Evolutionary conservation across 1,284 basidiomycete species (phyloP), one percentile per base, ranked within the genome.

Genomic region (Ustilago crameri): DNA sequence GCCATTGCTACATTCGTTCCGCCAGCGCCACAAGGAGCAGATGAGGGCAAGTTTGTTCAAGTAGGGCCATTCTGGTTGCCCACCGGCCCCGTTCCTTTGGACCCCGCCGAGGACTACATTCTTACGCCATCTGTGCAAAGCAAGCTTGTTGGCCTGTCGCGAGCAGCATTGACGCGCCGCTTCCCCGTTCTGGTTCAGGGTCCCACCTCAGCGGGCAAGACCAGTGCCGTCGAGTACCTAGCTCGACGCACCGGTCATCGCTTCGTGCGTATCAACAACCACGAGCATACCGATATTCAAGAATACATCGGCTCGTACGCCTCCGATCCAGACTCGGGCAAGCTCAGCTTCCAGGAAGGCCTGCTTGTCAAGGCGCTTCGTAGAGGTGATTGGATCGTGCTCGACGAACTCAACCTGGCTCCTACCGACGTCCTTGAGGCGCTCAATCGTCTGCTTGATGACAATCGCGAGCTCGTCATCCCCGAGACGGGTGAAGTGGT

Each of bases 221-320:
- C 96, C 1, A 95, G 93, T 81, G 92, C 96, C 0, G 90, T 98
- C 58, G 95, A 98, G 85, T 98, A 96, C 84, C 89, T 99, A 22
- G 95, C 96, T 2, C 89, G 89, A 62, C 88, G 92, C 60, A 98
- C 95, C 0, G 95, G 96, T 0, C 96, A 99, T 85, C 89, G 89
- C 27, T 98, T 98, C 82, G 90, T 99, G 26, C 92, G 96, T 35
- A 98, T 98, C 88, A 98, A 99, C 86, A 98, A 99, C 80, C 96
- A 99, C 85, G 96, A 99, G 79, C 96, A 98, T 82, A 99, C 96
- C 5, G 96, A 99, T 83, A 95, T 86, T 52, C 96, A 99, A 81
- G 96, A 99, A 82, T 99, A 99, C 81, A 87, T 98, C 50, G 96
- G 96, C 7, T 95, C 94, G 0, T 99, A 99, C 80, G 90, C 95